Percentiles rank a stretch among this genome's conserved stretches.
Evolutionary conservation across 2,329 filamentous ascomycete species (phyloP).

Genomic region (Sclerotinia glacialis): DNA sequence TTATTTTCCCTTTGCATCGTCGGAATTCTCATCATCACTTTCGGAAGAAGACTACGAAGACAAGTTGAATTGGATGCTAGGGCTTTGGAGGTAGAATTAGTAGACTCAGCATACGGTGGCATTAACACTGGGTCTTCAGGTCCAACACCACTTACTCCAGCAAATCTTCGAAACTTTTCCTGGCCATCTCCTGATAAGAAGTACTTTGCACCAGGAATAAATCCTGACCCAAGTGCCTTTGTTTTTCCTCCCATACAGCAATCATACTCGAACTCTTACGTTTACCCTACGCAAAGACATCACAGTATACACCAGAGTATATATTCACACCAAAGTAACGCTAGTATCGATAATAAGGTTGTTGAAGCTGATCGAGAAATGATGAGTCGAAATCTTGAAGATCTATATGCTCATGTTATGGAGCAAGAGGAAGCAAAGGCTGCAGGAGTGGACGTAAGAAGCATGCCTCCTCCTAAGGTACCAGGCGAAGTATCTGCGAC

Average conservation of each 20-base stretch:
- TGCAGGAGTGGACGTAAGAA: conserved; percentile 51
- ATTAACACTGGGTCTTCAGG: conserved; percentile 22
- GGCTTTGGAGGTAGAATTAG: conserved; percentile 38
- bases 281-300: conserved; percentile 45
- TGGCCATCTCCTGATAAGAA: conserved; percentile 46
- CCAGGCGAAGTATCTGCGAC: conserved; percentile 33
- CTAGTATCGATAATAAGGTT: conserved; percentile 69
- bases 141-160: conserved; percentile 35
- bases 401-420: conserved; percentile 89
- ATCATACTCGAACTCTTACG: conserved; percentile 43
- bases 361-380: conserved; percentile 71
- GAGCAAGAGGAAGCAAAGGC: conserved; percentile 74
- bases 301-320: conserved; percentile 24
- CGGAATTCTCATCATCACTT: conserved; percentile 60
- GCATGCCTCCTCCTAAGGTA: conserved; percentile 40
- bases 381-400: conserved; percentile 80
- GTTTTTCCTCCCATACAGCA: conserved; percentile 22
- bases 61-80: conserved; percentile 31
- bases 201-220: conserved; percentile 24
- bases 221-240: conserved; percentile 16
- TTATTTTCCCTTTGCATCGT: conserved; percentile 72
- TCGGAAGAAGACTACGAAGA: conserved; percentile 54
- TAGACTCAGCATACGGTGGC: conserved; percentile 33
- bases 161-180: conserved; percentile 46
- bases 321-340: conserved; percentile 20